phyloP scores from a whole-genome alignment of 2,329 filamentous ascomycete species.

The Nigrospora sphaerica region DNA sequence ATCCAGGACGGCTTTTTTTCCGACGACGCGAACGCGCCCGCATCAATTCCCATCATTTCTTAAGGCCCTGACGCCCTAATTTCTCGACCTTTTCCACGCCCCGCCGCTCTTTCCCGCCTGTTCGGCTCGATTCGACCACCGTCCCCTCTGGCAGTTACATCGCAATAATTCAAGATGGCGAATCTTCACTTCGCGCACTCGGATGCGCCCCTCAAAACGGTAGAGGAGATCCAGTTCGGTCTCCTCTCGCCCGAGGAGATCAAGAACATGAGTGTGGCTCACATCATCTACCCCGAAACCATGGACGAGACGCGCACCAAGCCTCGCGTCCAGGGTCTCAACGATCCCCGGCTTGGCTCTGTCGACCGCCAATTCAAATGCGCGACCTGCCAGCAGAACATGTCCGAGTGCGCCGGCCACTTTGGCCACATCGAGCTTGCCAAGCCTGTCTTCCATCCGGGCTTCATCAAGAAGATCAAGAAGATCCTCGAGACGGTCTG shows the following conservation, averaged over 20 bases:
- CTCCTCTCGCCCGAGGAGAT: slow-evolving; percentile 97
- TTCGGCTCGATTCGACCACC: no score
- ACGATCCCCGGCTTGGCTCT: slow-evolving; percentile 91
- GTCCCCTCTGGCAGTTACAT: not conserved
- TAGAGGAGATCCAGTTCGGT: slow-evolving; percentile 99
- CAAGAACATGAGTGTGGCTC: slow-evolving; percentile 95
- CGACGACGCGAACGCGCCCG: no score
- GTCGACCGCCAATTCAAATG: slow-evolving; percentile 95
- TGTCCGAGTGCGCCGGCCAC: slow-evolving; percentile 93
- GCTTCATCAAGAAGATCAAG: slow-evolving; percentile 98
- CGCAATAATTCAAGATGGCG: slow-evolving; percentile 61
- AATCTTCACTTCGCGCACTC: slow-evolving; percentile 87
- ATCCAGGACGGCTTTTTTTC: no score
- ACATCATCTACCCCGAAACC: slow-evolving; percentile 97
- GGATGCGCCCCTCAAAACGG: slow-evolving; percentile 91
- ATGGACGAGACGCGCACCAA: slow-evolving; percentile 95
- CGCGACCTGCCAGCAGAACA: slow-evolving; percentile 91
- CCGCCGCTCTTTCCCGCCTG: no score
- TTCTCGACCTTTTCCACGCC: no score
- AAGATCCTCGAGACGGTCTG: slow-evolving; percentile 98
- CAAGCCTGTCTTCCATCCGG: slow-evolving; percentile 88
- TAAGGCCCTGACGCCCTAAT: no score
- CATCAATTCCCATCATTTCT: no score
- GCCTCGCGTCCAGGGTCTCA: slow-evolving; percentile 85
- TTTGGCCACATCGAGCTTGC: slow-evolving; percentile 98